A percentile compares a stretch with the other conserved stretches of the same genome.
phyloP scores from a whole-genome alignment of 2,329 filamentous ascomycete genomes.

The Ampelomyces quisqualis region DNA sequence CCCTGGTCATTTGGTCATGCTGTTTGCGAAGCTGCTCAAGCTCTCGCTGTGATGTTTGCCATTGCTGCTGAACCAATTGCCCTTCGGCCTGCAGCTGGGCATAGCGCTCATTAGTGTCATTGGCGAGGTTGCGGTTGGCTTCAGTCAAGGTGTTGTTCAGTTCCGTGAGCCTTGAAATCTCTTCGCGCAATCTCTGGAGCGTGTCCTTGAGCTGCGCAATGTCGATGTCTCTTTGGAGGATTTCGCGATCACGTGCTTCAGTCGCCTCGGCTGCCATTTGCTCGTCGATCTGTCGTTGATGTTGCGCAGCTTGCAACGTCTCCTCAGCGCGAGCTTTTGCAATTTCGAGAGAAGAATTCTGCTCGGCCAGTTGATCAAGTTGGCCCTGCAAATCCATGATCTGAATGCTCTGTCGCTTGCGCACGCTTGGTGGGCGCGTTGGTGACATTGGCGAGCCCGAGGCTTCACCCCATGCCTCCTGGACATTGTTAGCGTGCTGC shows the following conservation, averaged over 20 bases:
- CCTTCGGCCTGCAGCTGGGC: slow-evolving; percentile 67
- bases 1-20: slow-evolving; percentile 62
- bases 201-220: slow-evolving; percentile 79
- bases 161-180: slow-evolving; percentile 77
- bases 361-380: slow-evolving; percentile 79
- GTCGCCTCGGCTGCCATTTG: slow-evolving; percentile 54
- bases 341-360: slow-evolving; percentile 78
- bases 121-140: slow-evolving; percentile 73
- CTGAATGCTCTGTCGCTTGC: slow-evolving; percentile 96
- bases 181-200: slow-evolving; percentile 76
- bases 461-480: slow-evolving; percentile 94
- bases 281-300: slow-evolving; percentile 56
- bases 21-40: slow-evolving; percentile 67
- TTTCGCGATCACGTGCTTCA: slow-evolving; percentile 65
- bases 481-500: slow-evolving; percentile 34
- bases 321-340: slow-evolving; percentile 70
- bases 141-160: slow-evolving; percentile 78
- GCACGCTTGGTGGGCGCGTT: slow-evolving; percentile 91
- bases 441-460: slow-evolving; percentile 88
- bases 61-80: slow-evolving; percentile 54
- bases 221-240: slow-evolving; percentile 82
- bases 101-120: slow-evolving; percentile 73
- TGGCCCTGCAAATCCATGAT: slow-evolving; percentile 81
- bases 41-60: slow-evolving; percentile 64
- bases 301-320: slow-evolving; percentile 57